A percentile compares a stretch with the other conserved stretches of the same genome.
These are phyloP conservation scores for Boletus pseudo-olivaceus DNA, from an alignment of 768 basidiomycete genomes.

Conservation along the genomic window DNA sequence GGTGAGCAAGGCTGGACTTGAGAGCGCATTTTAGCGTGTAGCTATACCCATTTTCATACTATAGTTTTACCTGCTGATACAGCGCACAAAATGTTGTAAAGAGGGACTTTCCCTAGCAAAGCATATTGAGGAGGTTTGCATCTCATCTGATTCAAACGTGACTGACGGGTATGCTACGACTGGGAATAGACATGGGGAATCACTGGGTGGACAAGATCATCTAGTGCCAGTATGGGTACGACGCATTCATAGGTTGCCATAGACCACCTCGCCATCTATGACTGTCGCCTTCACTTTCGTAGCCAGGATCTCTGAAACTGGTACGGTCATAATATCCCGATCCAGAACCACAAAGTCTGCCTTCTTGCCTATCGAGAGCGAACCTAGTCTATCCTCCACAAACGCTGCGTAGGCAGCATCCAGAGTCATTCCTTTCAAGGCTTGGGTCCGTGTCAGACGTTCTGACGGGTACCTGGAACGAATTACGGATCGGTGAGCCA, in stretches of 20 bases:
- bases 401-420: conserved; percentile 90
- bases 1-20: conserved; percentile 91
- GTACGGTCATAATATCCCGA: conserved; percentile 71
- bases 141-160: neutral
- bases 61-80: conserved; percentile 2
- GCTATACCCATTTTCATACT: conserved; percentile 16
- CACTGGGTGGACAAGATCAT: neutral
- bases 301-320: conserved; percentile 55
- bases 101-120: neutral
- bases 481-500: neutral
- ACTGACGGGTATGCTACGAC: neutral
- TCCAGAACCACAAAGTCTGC: conserved; percentile 88
- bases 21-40: conserved; percentile 47
- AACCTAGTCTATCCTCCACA: conserved; percentile 66
- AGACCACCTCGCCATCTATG: conserved; percentile 67
- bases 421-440: conserved; percentile 86
- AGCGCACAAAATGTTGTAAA: neutral
- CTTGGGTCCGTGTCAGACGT: conserved; percentile 73
- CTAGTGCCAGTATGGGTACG: neutral
- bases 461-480: conserved; percentile 68
- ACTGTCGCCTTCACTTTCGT: conserved; percentile 71
- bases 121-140: neutral
- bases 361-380: conserved; percentile 70
- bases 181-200: neutral
- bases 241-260: conserved; percentile 41